These are phyloP conservation scores for Fusarium zealandicum DNA, from an alignment of 2,329 filamentous ascomycete genomes.

Conservation along the genomic window DNA sequence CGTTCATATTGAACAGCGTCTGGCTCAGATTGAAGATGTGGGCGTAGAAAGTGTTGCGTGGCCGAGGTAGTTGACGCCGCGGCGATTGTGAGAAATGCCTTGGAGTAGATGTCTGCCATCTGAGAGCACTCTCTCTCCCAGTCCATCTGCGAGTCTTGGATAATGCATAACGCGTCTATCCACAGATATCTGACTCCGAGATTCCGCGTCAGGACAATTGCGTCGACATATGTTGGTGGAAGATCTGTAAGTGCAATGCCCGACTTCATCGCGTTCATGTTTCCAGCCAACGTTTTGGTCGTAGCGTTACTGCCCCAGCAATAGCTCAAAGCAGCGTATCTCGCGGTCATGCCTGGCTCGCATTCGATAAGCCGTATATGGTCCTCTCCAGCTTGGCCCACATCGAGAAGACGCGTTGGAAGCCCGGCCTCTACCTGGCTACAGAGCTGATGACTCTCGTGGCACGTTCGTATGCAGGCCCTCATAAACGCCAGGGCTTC, in stretches of 20 bases:
- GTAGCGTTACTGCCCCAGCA: slow-evolving; percentile 23
- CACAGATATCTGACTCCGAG: slow-evolving; percentile 24
- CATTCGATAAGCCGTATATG: slow-evolving; percentile 11
- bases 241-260: slow-evolving; percentile 9
- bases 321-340: slow-evolving; percentile 33
- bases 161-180: slow-evolving; percentile 33
- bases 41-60: slow-evolving; percentile 12
- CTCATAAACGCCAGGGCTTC: slow-evolving; percentile 17
- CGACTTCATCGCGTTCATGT: slow-evolving; percentile 7
- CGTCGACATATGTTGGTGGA: slow-evolving; percentile 22
- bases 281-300: slow-evolving; percentile 8
- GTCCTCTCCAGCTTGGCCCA: background rate
- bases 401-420: slow-evolving; percentile 24
- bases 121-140: slow-evolving; percentile 29
- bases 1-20: background rate
- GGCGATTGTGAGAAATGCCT: slow-evolving; percentile 26
- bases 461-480: slow-evolving; percentile 15
- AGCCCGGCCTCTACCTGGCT: background rate
- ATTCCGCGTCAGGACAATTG: slow-evolving; percentile 4
- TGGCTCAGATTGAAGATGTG: slow-evolving; percentile 1
- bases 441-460: slow-evolving; percentile 9
- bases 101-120: slow-evolving; percentile 29
- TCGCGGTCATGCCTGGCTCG: background rate
- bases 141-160: slow-evolving; percentile 21
- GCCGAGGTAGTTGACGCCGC: slow-evolving; percentile 27